phyloP scores from a whole-genome alignment of 1,139 yeast species.

The Suhomyces atakaporum region DNA sequence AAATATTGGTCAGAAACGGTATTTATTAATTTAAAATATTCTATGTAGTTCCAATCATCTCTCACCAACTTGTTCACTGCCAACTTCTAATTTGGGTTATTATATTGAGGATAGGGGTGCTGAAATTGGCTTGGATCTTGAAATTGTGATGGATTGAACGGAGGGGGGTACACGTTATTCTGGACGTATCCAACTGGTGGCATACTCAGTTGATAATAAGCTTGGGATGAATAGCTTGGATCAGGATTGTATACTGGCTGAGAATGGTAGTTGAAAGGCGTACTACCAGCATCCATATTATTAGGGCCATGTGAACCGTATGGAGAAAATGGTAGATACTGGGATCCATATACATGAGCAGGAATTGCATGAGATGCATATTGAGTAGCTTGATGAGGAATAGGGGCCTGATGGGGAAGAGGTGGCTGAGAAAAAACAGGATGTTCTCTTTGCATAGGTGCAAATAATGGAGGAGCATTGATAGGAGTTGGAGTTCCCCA shows the following conservation, averaged over 20 bases:
- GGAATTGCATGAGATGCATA: constrained; percentile 4
- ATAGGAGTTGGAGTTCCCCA: constrained; percentile 6
- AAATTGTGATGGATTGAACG: not conserved
- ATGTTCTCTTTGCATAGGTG: constrained; percentile 3
- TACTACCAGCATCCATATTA: constrained; percentile 11
- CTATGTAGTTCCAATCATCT: too few species aligned
- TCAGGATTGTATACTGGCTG: constrained; percentile 6
- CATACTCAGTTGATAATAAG: not conserved
- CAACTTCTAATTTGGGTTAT: not conserved
- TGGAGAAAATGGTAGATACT: constrained; percentile 7
- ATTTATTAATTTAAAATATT: too few species aligned
- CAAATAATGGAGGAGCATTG: constrained; percentile 4
- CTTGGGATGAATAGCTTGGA: not conserved
- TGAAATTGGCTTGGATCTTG: not conserved
- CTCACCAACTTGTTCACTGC: too few species aligned
- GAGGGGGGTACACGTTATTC: not conserved
- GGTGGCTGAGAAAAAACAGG: constrained; percentile 4
- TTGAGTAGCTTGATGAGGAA: constrained; percentile 7
- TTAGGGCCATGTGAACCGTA: constrained; percentile 4
- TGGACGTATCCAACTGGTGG: not conserved
- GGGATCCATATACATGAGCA: constrained; percentile 2
- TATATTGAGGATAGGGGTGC: constrained; percentile 3
- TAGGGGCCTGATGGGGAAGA: constrained; percentile 3
- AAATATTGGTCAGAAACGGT: too few species aligned
- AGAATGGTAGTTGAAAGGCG: constrained; percentile 10